A percentile compares a stretch with the other conserved stretches of the same genome.
Conservation (phyloP, 2,329 filamentous ascomycete species). For the Purpureocillium takamizusanense region DNA sequence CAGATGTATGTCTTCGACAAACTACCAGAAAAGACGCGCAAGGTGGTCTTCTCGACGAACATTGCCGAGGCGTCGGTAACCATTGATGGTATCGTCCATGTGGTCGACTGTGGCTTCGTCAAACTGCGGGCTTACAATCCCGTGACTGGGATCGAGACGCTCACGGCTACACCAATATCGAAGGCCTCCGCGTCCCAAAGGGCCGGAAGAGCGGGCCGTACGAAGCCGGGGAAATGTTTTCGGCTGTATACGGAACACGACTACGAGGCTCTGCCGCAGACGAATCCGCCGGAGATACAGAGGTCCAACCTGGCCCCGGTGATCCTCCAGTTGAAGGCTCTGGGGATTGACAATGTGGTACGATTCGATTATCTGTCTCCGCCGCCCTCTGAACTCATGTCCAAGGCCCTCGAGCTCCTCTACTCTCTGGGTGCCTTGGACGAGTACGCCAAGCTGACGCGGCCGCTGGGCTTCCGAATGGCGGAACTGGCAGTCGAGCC, state of each 20-base stretch:
- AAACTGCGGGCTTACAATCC: slow-evolving; percentile 85
- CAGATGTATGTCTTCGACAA: slow-evolving; percentile 94
- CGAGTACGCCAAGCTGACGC: slow-evolving; percentile 81
- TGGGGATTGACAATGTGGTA: slow-evolving; percentile 90
- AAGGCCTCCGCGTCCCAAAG: slow-evolving; percentile 90
- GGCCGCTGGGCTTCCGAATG: slow-evolving; percentile 81
- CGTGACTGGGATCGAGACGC: slow-evolving; percentile 73
- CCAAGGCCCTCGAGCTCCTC: slow-evolving; percentile 78
- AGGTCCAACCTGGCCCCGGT: slow-evolving; percentile 83
- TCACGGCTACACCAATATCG: slow-evolving; percentile 74
- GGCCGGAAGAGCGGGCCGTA: slow-evolving; percentile 82
- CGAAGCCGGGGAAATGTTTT: slow-evolving; percentile 87
- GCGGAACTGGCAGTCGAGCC: slow-evolving; percentile 88
- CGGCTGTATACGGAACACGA: slow-evolving; percentile 76
- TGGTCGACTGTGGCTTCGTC: slow-evolving; percentile 84
- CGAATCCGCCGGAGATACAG: slow-evolving; percentile 83
- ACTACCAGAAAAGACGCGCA: slow-evolving; percentile 70
- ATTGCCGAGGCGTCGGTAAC: slow-evolving; percentile 96
- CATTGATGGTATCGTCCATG: slow-evolving; percentile 84
- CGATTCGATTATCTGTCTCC: slow-evolving; percentile 84
- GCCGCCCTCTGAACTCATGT: slow-evolving; percentile 76
- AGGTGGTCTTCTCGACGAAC: slow-evolving; percentile 89
- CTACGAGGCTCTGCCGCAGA: slow-evolving; percentile 56
- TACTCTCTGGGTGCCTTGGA: slow-evolving; percentile 83
- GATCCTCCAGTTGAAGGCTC: slow-evolving; percentile 83